phyloP scores from a whole-genome alignment of 2,329 filamentous ascomycete species.

The Penicillium sp. region DNA sequence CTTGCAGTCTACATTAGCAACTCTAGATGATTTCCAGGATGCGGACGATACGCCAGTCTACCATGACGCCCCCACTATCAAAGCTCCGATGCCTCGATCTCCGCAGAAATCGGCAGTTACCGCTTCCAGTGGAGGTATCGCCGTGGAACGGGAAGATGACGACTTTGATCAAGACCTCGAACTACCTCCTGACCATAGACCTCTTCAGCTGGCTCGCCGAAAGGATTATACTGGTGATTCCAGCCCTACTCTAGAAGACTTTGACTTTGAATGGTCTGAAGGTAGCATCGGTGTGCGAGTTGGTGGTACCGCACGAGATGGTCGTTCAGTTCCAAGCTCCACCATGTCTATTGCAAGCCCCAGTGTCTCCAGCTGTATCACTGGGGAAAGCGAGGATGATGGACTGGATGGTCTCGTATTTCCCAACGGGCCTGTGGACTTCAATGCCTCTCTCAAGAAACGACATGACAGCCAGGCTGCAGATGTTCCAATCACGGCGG shows the following conservation, averaged over 20 bases:
- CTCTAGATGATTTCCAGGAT: slow-evolving; percentile 64
- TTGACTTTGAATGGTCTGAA: slow-evolving; percentile 83
- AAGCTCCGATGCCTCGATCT: slow-evolving; percentile 59
- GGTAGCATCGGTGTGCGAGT: slow-evolving; percentile 88
- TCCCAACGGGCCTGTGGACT: slow-evolving; percentile 78
- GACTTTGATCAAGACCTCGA: slow-evolving; percentile 73
- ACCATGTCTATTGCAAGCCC: slow-evolving; percentile 87
- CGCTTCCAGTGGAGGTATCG: slow-evolving; percentile 53
- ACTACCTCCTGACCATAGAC: slow-evolving; percentile 63
- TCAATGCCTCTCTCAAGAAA: slow-evolving; percentile 73
- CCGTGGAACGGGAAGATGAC: slow-evolving; percentile 51
- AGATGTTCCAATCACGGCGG: slow-evolving; percentile 32
- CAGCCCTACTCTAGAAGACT: slow-evolving; percentile 65
- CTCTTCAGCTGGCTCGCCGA: slow-evolving; percentile 60
- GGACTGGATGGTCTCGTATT: slow-evolving; percentile 85
- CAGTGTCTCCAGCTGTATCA: slow-evolving; percentile 87
- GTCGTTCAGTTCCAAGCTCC: slow-evolving; percentile 77
- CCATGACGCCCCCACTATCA: slow-evolving; percentile 66
- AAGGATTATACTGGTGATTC: slow-evolving; percentile 64
- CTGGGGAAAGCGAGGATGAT: slow-evolving; percentile 89
- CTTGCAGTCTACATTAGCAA: slow-evolving; percentile 53
- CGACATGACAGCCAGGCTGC: slow-evolving; percentile 54
- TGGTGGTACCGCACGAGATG: slow-evolving; percentile 78
- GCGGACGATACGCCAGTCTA: slow-evolving; percentile 60
- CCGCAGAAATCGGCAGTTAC: slow-evolving; percentile 51